phyloP scores from a whole-genome alignment of 1,284 basidiomycete species.

The Leccinum laetum region DNA sequence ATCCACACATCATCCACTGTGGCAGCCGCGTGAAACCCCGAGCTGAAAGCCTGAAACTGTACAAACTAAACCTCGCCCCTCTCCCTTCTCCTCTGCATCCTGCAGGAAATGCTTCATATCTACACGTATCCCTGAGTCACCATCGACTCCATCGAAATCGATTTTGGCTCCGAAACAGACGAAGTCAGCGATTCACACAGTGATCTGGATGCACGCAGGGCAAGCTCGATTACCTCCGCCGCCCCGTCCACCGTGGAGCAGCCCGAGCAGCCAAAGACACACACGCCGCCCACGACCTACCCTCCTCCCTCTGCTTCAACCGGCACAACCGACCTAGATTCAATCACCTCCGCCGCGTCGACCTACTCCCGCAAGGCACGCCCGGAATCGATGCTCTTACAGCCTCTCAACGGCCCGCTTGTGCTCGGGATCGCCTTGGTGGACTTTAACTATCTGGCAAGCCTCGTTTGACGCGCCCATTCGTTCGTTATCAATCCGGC shows the following conservation, averaged over 20 bases:
- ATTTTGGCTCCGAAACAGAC: conserved; percentile 52
- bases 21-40: no score
- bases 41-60: no score
- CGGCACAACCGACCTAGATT: conserved; percentile 51
- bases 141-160: conserved; percentile 50
- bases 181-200: conserved; percentile 47
- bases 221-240: conserved; percentile 51
- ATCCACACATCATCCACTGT: no score
- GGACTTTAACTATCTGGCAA: conserved; percentile 88
- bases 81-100: no score
- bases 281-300: conserved; percentile 40
- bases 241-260: conserved; percentile 40
- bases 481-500: conserved; percentile 15
- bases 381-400: conserved; percentile 71
- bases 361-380: conserved; percentile 71
- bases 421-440: conserved; percentile 85
- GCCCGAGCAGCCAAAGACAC: conserved; percentile 30
- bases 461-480: conserved; percentile 21
- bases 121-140: no score
- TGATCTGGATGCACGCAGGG: conserved; percentile 29
- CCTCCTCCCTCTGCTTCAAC: conserved; percentile 49
- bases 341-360: conserved; percentile 63
- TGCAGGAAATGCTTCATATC: no score
- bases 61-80: no score
- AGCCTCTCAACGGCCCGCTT: conserved; percentile 57